Evolutionary conservation across 2,329 filamentous ascomycete genomes (phyloP), one percentile per base, ranked within the genome.

Genomic region (Fusarium sp.): DNA sequence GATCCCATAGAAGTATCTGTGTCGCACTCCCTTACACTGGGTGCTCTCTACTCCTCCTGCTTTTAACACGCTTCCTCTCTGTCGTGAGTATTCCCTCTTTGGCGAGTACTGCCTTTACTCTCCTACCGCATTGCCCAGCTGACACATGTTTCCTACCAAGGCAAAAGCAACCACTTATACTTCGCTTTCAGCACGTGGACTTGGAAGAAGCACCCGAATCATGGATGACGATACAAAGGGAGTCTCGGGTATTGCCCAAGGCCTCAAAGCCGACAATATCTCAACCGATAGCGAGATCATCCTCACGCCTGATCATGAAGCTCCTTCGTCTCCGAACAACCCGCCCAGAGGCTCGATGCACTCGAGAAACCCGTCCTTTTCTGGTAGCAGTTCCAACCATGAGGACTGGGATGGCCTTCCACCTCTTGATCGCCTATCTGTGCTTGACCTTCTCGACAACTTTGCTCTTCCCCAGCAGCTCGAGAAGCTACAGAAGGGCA

Each of bases 371-470:
- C 87, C 89, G 21, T 97, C 94, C 21, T 94, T 94, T 80, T 94
- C 93, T n/a, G 91, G 90, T 54, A 94, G 91, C 81, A 94, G 91
- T 80, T 92, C 90, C n/a, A 94, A 94, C 77, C 93, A 96, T 63
- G 93, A 96, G 76, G 94, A 95, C 79, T 96, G 93, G 89, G 94
- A 97, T 70, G 86, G 90, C 27, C 93, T 97, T 70, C 94, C 95
- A 15, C 95, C 95, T 2, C 86, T 98, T 29, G 96, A 99, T 80
- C 93, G 94, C 57, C 86, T 99, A 60, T 95, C 93, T 42, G 90
- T 98, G 64, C 94, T 99, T 77, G 96, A 99, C 79, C 87, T 99
- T 54, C 89, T 99, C 73, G 95, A 98, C 83, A 98, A 98, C 80
- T 90, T 99, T 72, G 93, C 95, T 10, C 86, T 99, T 37, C 92